Percentiles rank a stretch among this genome's conserved stretches.
Evolutionary conservation across 768 basidiomycete genomes (phyloP).

Genomic region (Mycena chlorophos): DNA sequence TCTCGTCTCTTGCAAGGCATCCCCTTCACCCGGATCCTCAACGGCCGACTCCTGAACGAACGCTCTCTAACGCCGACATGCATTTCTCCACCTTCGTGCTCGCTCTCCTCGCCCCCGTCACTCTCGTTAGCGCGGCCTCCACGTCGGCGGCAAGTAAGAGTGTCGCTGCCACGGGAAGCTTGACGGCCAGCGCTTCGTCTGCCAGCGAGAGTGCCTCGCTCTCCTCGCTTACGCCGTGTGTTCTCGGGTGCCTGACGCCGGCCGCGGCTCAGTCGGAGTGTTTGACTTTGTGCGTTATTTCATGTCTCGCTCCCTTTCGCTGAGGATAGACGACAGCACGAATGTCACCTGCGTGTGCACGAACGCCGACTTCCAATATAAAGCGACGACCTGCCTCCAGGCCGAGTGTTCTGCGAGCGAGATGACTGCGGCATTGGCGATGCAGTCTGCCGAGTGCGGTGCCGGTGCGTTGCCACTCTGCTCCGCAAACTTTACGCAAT

Average conservation of each 20-base stretch:
- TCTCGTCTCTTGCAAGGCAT: no score
- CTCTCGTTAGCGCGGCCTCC: not conserved
- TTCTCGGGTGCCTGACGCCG: slow-evolving; percentile 14
- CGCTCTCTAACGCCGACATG: not conserved
- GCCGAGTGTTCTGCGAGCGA: slow-evolving; percentile 10
- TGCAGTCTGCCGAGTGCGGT: slow-evolving; percentile 1
- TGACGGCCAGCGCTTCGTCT: slow-evolving; percentile 1
- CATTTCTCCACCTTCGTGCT: not conserved
- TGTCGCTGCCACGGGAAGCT: no score
- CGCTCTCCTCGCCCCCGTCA: not conserved
- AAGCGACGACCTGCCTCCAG: slow-evolving; percentile 1
- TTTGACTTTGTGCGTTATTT: not conserved
- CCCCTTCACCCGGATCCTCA: no score
- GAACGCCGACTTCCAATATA: slow-evolving; percentile 8
- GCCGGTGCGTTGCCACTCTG: not conserved
- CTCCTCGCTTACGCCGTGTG: slow-evolving; percentile 19
- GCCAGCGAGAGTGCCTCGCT: slow-evolving; percentile 5
- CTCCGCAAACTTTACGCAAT: not conserved
- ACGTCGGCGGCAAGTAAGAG: not conserved
- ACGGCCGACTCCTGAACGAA: no score
- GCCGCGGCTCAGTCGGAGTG: slow-evolving; percentile 5
- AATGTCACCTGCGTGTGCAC: slow-evolving; percentile 16
- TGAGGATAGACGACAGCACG: not conserved
- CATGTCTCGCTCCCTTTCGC: not conserved
- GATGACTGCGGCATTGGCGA: not conserved